phyloP scores from a whole-genome alignment of 2,329 filamentous ascomycete genomes.

The Hymenoscyphus albidus region DNA sequence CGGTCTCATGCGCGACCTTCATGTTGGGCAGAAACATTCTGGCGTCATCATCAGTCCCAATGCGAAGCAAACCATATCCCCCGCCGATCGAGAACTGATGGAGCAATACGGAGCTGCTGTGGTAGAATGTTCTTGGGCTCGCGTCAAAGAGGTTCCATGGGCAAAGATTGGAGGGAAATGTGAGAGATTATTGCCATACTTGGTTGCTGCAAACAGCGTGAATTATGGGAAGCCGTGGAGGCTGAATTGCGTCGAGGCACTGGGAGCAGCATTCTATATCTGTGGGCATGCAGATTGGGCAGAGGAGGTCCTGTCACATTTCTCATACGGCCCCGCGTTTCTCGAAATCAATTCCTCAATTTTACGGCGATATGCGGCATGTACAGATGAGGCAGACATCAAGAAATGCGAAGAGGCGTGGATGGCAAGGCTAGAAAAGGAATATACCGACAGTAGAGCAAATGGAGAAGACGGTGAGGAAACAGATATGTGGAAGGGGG shows the following conservation, averaged over 20 bases:
- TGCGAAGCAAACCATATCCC: slow-evolving; percentile 78
- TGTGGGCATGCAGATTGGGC: slow-evolving; percentile 93
- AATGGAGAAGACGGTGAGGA: slow-evolving; percentile 55
- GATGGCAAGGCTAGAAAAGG: slow-evolving; percentile 84
- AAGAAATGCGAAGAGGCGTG: slow-evolving; percentile 83
- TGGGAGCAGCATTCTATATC: slow-evolving; percentile 89
- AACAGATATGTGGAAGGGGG: slow-evolving; percentile 83
- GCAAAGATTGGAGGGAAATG: slow-evolving; percentile 87
- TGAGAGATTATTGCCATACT: slow-evolving; percentile 84
- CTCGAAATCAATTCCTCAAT: slow-evolving; percentile 84
- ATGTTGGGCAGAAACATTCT: slow-evolving; percentile 85
- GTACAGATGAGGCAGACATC: slow-evolving; percentile 73
- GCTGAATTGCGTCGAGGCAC: slow-evolving; percentile 90
- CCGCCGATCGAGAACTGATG: slow-evolving; percentile 75
- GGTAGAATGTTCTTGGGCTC: slow-evolving; percentile 95
- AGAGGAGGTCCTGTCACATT: slow-evolving; percentile 73
- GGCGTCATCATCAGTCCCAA: slow-evolving; percentile 95
- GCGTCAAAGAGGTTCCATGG: slow-evolving; percentile 89
- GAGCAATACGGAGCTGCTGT: slow-evolving; percentile 91
- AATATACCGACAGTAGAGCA: slow-evolving; percentile 77
- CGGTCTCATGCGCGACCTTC: slow-evolving; percentile 88
- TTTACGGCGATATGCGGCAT: slow-evolving; percentile 80
- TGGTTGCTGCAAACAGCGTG: slow-evolving; percentile 93
- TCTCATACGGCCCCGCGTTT: slow-evolving; percentile 85
- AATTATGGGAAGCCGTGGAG: slow-evolving; percentile 97